Conservation (phyloP, 352 stramenopile species). For the Phytophthora citricola region DNA sequence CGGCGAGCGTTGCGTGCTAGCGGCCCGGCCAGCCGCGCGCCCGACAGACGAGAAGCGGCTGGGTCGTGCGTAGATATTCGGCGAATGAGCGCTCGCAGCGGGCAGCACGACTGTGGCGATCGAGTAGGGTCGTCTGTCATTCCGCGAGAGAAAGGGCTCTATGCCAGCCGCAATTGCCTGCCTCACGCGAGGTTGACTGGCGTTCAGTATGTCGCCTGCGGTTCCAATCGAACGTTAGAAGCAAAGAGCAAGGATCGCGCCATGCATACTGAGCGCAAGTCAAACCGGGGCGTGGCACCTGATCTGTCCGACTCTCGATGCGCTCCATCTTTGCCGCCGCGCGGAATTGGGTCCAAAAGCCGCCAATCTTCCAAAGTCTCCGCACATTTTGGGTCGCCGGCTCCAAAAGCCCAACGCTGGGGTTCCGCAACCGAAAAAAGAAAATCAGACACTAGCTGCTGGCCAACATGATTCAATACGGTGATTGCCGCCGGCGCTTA, state of each 20-base stretch:
- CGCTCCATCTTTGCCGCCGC: constrained; percentile 17
- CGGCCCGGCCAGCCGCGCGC: constrained; percentile 3
- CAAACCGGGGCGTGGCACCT: constrained; percentile 2
- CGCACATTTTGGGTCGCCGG: constrained; percentile 4
- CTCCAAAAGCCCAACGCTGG: no score
- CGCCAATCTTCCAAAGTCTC: constrained; percentile 3
- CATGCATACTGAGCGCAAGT: constrained; percentile 8
- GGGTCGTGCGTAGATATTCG: constrained; percentile 37
- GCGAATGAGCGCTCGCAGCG: constrained; percentile 36
- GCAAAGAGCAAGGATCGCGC: background rate
- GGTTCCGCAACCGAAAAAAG: constrained; percentile 2
- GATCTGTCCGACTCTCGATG: constrained; percentile 26
- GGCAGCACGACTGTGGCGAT: constrained; percentile 10
- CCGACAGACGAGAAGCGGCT: constrained; percentile 33
- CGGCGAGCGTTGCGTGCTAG: constrained; percentile 14
- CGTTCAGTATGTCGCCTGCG: constrained; percentile 4
- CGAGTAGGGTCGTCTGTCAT: background rate
- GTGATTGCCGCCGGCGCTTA: background rate
- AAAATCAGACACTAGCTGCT: constrained; percentile 22
- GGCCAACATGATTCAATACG: constrained; percentile 6
- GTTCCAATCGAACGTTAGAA: constrained; percentile 45
- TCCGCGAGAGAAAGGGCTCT: constrained; percentile 13
- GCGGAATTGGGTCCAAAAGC: constrained; percentile 1
- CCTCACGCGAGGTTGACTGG: constrained; percentile 7
- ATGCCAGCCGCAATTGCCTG: constrained; percentile 28